Base-by-base conservation (phyloP, 441 rosid genomes). In the Brassica hybrid region DNA sequence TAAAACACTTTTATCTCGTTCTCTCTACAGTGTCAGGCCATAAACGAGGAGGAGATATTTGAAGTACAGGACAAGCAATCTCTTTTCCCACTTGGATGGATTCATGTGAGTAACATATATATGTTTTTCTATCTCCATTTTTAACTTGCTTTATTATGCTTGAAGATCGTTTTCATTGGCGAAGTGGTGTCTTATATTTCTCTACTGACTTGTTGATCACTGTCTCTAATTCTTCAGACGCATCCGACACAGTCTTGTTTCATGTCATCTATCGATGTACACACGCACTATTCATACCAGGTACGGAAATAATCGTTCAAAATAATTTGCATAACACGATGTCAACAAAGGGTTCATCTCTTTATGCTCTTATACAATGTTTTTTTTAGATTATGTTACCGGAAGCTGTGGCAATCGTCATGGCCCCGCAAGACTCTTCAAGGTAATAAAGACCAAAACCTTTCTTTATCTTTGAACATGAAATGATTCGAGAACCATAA, bases 221-320 rank as follows among this genome's bases (percentile, higher is more conserved):
- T 7, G 17, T 82, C 27, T 23, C 27, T 23, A 23, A 2, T 77
- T 82, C 78, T 81, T 19, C 96, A 95, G 99, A 95, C 99, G 0
- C 99, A 95, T 88, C 99, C 99, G 16, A 87, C 99, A 1, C 99
- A 95, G 77, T 91, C 99, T 68, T 95, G 99, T 83, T 95, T 95
- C 89, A 95, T 95, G 99, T 95, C 99, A 34, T 93, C 99, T 5
- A 85, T 95, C 61, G 99, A 95, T 87, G 84, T 95, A 72, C 99
- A 95, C 81, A 93, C 99, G 36, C 99, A 95, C 83, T 95, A 93
- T 82, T 90, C 99, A 13, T 95, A 95, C 82, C 98, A 95, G 97
- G 99, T 93, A 73, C 27, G 45, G 79, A 52, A 34, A 34, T 34
- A 27, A 17, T 36, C 7, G 52, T 45, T 56, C 5, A n/a, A 64